Evolutionary conservation across 805 yeast species (phyloP), one percentile per base, ranked within the genome.

Genomic region (Hemisphaericaspora nanyangensis): DNA sequence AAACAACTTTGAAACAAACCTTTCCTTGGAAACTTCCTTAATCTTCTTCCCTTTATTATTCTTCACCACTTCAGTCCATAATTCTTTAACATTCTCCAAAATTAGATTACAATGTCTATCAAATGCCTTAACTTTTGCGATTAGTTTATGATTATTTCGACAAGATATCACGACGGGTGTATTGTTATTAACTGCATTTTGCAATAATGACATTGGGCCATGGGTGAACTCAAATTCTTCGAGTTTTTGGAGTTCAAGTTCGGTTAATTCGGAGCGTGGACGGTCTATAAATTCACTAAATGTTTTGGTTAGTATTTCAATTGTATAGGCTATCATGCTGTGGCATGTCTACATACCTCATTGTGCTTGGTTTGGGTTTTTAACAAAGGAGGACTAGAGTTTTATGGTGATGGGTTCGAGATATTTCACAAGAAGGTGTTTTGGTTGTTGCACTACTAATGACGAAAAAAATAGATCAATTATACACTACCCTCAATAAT

Each of bases 21-120:
- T 68, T 65, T 59, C 74, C 51, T 77, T 79, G 41, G 82, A 69
- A 12, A 79, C 72, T 5, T 81, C 72, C 51, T 82, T 79, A 39
- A 83, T 82, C 49, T 77, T 79, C 54, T 82, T 84, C 5, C 93
- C 95, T 37, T 80, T 78, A 49, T 79, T 69, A 35, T 70, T 76
- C 47, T 76, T 68, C 25, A 81, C 75, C 4, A 67, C 66, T 51
- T 80, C 89, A 0, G 79, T 75, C 90, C 90, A 83, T 50, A 84
- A 68, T 56, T 93, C 99, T 58, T 85, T 88, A 26, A 91, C 97
- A 52, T 89, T 87, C 54, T 87, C 96, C 43, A 93, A 67, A 7
- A 93, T 82, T 85, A 93, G 78, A 61, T 93, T 93, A 46, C 96
- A 84, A 63, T 93, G 99, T 56, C 96, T 80, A 59, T 93, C 99